These are phyloP conservation scores for Aspergillus quadrilineatus DNA, from an alignment of 2,329 filamentous ascomycete species.

Conservation along the genomic window DNA sequence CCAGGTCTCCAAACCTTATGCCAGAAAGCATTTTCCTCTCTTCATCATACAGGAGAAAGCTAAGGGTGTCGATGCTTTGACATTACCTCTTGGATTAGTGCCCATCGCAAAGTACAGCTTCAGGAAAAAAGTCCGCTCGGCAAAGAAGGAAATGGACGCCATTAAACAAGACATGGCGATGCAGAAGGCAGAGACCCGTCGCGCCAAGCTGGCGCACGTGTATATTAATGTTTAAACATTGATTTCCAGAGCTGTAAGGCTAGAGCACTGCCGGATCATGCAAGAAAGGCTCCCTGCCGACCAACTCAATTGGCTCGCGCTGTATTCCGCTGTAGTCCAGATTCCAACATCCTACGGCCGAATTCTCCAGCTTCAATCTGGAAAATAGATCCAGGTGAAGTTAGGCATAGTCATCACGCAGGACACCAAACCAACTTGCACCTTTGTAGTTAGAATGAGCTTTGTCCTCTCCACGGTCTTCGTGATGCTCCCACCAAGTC, in stretches of 20 bases:
- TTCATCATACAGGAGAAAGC: background rate
- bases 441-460: background rate
- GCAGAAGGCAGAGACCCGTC: background rate
- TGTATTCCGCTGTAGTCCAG: background rate
- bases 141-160: slow-evolving; percentile 32
- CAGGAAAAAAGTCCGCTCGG: slow-evolving; percentile 38
- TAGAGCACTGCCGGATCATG: background rate
- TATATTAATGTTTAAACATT: background rate
- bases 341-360: background rate
- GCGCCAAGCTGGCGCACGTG: background rate
- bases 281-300: background rate
- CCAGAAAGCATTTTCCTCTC: background rate
- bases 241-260: background rate
- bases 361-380: background rate
- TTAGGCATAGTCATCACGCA: background rate
- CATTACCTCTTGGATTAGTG: slow-evolving; percentile 35
- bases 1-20: background rate
- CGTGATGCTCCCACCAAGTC: background rate
- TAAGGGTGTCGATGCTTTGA: slow-evolving; percentile 45
- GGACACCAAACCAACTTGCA: background rate
- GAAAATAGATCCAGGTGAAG: background rate
- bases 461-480: background rate
- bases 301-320: background rate
- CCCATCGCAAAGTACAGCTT: slow-evolving; percentile 34
- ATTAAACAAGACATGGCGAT: slow-evolving; percentile 38